Conservation (phyloP, 257 asterid species). For the Verbascum thapsus region DNA sequence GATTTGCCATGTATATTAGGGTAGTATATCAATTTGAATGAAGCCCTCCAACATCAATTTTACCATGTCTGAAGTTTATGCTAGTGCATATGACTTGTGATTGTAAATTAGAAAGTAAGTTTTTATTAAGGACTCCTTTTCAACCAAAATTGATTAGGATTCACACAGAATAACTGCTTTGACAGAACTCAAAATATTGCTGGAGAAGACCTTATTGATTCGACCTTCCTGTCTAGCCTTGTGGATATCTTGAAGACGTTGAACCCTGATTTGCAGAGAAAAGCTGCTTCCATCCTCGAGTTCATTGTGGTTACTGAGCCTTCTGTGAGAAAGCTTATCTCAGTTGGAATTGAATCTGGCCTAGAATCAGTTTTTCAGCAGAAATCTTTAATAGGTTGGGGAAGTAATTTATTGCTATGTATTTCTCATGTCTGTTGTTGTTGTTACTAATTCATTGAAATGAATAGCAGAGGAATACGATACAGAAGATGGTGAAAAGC, state of each 20-base stretch:
- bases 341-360: conserved; percentile 59
- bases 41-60: not conserved
- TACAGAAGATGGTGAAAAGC: conserved; percentile 37
- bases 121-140: not conserved
- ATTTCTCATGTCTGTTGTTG: not conserved
- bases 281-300: conserved; percentile 80
- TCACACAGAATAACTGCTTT: conserved; percentile 30
- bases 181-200: conserved; percentile 46
- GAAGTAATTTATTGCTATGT: not conserved
- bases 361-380: conserved; percentile 61
- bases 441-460: conserved; percentile 16
- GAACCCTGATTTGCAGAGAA: conserved; percentile 62
- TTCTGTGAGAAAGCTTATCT: conserved; percentile 46
- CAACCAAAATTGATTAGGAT: conserved; percentile 1
- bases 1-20: not conserved
- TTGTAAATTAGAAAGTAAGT: not conserved
- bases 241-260: conserved; percentile 66
- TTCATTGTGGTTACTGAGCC: conserved; percentile 45
- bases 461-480: conserved; percentile 41
- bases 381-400: conserved; percentile 57
- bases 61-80: not conserved
- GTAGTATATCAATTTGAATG: not conserved
- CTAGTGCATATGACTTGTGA: not conserved
- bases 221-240: conserved; percentile 53
- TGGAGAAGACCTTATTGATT: conserved; percentile 50